Evolutionary conservation across 257 asterid species (phyloP).

Genomic region (Solanum appendiculatum): DNA sequence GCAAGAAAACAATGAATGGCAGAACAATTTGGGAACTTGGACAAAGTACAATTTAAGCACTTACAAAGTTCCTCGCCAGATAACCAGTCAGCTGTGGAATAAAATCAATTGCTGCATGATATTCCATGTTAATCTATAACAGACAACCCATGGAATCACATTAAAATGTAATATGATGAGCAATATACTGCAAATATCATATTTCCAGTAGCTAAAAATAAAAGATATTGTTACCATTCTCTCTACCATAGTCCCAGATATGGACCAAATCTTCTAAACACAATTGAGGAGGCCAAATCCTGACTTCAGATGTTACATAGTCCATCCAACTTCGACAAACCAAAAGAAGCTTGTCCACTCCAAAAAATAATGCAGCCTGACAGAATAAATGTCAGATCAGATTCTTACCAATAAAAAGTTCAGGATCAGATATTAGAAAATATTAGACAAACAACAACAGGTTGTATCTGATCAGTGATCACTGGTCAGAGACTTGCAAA

Average conservation of each 20-base stretch:
- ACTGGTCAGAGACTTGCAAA: not conserved
- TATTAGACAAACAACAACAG: not conserved
- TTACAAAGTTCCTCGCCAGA: conserved; percentile 79
- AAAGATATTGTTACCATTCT: conserved; percentile 43
- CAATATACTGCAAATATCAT: not conserved
- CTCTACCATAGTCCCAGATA: conserved; percentile 60
- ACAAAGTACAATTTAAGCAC: conserved; percentile 22
- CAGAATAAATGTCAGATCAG: not conserved
- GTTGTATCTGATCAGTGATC: not conserved
- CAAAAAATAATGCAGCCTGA: conserved; percentile 84
- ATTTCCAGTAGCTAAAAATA: not conserved
- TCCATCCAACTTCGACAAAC: conserved; percentile 59
- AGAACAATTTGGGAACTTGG: not conserved
- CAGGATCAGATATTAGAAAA: not conserved
- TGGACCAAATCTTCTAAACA: conserved; percentile 38
- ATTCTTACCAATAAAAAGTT: not conserved
- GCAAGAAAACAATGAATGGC: not conserved
- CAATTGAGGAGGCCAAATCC: conserved; percentile 28
- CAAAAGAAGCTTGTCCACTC: conserved; percentile 59
- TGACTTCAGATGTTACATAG: conserved; percentile 36
- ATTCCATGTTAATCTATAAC: conserved; percentile 66
- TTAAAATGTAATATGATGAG: conserved; percentile 4
- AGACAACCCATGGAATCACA: conserved; percentile 21
- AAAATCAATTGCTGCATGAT: conserved; percentile 68
- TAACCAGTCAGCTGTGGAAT: conserved; percentile 42